phyloP scores from a whole-genome alignment of 2,329 filamentous ascomycete species.

The Penicillium oxalicum region DNA sequence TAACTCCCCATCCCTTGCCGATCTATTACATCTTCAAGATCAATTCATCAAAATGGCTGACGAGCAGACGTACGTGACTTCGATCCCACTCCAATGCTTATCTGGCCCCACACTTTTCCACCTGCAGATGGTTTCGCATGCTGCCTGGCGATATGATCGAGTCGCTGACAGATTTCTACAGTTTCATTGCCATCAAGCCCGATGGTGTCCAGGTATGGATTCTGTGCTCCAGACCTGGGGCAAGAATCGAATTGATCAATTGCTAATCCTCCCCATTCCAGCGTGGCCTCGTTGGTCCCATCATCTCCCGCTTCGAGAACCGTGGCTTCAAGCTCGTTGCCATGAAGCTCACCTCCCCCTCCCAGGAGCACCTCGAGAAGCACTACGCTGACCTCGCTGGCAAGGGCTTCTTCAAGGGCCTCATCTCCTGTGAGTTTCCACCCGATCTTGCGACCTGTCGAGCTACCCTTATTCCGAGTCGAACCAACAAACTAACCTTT shows the following conservation, averaged over 20 bases:
- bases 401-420: slow-evolving; percentile 96
- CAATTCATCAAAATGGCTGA: slow-evolving; percentile 57
- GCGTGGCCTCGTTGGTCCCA: slow-evolving; percentile 96
- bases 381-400: slow-evolving; percentile 90
- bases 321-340: slow-evolving; percentile 98
- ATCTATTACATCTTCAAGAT: slow-evolving; percentile 15
- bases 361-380: slow-evolving; percentile 93
- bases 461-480: no score
- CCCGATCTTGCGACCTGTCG: not conserved
- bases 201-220: slow-evolving; percentile 88
- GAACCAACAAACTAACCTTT: slow-evolving; percentile 13
- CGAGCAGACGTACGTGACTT: slow-evolving; percentile 75
- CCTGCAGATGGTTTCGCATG: slow-evolving; percentile 13
- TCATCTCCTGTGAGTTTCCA: slow-evolving; percentile 71
- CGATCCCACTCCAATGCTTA: slow-evolving; percentile 4
- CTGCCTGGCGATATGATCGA: slow-evolving; percentile 7
- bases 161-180: slow-evolving; percentile 43
- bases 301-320: slow-evolving; percentile 97
- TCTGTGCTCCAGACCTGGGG: not conserved
- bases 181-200: slow-evolving; percentile 99
- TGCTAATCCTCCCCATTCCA: slow-evolving; percentile 39
- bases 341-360: slow-evolving; percentile 87
- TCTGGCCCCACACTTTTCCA: not conserved
- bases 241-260: not conserved
- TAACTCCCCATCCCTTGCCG: slow-evolving; percentile 18